A percentile compares a stretch with the other conserved stretches of the same genome.
Conservation (phyloP, 106 monocot species). For the Dendrobium catenatum region DNA sequence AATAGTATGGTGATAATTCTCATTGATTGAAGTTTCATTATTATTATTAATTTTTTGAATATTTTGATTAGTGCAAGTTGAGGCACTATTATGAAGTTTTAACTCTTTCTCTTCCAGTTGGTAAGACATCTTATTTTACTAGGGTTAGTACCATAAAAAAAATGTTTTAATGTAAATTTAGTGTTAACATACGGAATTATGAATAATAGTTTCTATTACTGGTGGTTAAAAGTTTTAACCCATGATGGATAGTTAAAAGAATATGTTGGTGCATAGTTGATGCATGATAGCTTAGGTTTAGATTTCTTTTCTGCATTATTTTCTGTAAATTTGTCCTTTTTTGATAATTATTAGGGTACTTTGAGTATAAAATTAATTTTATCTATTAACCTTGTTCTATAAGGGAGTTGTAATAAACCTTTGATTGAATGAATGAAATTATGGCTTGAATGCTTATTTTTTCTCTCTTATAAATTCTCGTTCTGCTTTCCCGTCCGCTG, state of each 20-base stretch:
- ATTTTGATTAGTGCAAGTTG: neutral
- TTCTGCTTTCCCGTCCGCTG: too few species aligned
- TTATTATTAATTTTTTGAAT: neutral
- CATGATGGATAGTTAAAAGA: neutral
- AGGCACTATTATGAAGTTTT: neutral
- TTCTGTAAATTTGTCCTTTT: neutral
- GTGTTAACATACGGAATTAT: neutral
- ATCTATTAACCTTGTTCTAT: too few species aligned
- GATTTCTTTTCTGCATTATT: neutral
- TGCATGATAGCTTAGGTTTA: neutral
- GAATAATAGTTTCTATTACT: neutral
- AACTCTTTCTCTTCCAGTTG: neutral
- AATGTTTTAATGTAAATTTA: neutral
- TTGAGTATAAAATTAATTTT: too few species aligned
- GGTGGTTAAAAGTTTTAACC: neutral
- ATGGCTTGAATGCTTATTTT: too few species aligned
- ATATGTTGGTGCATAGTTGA: neutral
- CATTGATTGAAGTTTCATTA: neutral
- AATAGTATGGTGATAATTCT: neutral
- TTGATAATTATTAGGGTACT: too few species aligned
- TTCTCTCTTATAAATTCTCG: too few species aligned
- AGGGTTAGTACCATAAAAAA: neutral
- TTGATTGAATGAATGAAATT: too few species aligned
- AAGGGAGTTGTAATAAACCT: too few species aligned
- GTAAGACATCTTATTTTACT: neutral